Base-by-base conservation (phyloP, 352 stramenopile species). In the Globisporangium heterothallicum region DNA sequence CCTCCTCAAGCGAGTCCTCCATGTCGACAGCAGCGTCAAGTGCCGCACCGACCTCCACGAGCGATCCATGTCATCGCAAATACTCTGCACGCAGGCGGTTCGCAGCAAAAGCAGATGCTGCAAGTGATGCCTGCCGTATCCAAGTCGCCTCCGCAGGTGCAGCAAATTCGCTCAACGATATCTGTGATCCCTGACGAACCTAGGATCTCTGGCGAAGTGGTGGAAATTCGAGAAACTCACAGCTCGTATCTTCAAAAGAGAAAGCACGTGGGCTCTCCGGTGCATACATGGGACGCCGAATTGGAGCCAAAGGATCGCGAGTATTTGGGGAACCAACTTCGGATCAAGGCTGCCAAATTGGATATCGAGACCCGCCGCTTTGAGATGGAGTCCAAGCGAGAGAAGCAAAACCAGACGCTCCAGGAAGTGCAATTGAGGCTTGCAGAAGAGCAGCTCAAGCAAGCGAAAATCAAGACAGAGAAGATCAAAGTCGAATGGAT, bases 401-500 rank as follows among this genome's bases (percentile, higher is more conserved):
- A 75, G 32, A 56, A 69, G 42, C 60, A 68, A 0, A 61, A 57
- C 26, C 62, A 49, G 4, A 66, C 79, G 40, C 24, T 79, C 29
- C 68, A 82, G 53, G 54, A 58, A 2, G 66, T 82, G 44, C 72
- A 82, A 41, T 40, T 82, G 21, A 64, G 65, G 24, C 55, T 82
- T 41, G 72, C 69, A 14, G 63, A 75, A 56, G 71, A 82, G 27
- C 69, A 82, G 57, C 49, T 82, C n/a, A 67, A 77, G 16, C 72
- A 82, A 35, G 66, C 68, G 14, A 72, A 74, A 27, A 45, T 79
- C 43, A 52, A 53, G 4, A 78, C 68, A 7, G 68, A 79, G 41
- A 82, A 79, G 56, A 65, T 78, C 42, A 74, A 67, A 41, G 63
- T 53, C 3, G 68, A 82, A 49, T 79, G 68, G 72, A 54, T 79